A percentile compares a stretch with the other conserved stretches of the same genome.
These are phyloP conservation scores for Singerocomus inundabilis DNA, from an alignment of 1,284 basidiomycete species.

Conservation along the genomic window DNA sequence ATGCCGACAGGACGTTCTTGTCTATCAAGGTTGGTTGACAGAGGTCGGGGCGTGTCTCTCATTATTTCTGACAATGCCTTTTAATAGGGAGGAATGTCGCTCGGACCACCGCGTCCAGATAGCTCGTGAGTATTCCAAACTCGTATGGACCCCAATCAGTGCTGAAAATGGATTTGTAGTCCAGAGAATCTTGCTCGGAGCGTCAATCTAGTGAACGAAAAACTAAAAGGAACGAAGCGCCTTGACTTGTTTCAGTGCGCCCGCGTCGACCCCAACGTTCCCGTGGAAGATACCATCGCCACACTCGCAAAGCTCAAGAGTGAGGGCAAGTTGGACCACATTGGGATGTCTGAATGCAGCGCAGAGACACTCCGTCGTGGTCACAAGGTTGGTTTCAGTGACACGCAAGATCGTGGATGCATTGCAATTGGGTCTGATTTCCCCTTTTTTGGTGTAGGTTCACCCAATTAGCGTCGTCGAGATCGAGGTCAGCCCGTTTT, in stretches of 20 bases:
- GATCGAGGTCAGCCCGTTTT: slow-evolving; percentile 54
- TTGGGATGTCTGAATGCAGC: slow-evolving; percentile 52
- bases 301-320: slow-evolving; percentile 35
- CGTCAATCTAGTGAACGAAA: slow-evolving; percentile 40
- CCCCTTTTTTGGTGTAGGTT: too few species aligned
- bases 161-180: slow-evolving; percentile 16
- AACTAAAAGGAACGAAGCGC: slow-evolving; percentile 44
- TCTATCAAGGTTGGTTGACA: slow-evolving; percentile 37
- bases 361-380: slow-evolving; percentile 51
- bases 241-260: slow-evolving; percentile 51
- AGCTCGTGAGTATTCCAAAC: background rate
- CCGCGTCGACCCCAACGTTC: slow-evolving; percentile 38
- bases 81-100: background rate
- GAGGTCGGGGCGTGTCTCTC: background rate
- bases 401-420: too few species aligned
- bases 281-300: slow-evolving; percentile 39
- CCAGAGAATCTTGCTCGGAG: slow-evolving; percentile 40
- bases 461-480: slow-evolving; percentile 50
- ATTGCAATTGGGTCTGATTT: too few species aligned
- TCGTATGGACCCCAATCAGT: too few species aligned
- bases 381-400: slow-evolving; percentile 38
- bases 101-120: background rate
- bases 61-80: background rate
- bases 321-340: slow-evolving; percentile 49
- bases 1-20: slow-evolving; percentile 48